These are phyloP conservation scores for Phytophthora nicotianae DNA, from an alignment of 352 stramenopile genomes.

Conservation along the genomic window DNA sequence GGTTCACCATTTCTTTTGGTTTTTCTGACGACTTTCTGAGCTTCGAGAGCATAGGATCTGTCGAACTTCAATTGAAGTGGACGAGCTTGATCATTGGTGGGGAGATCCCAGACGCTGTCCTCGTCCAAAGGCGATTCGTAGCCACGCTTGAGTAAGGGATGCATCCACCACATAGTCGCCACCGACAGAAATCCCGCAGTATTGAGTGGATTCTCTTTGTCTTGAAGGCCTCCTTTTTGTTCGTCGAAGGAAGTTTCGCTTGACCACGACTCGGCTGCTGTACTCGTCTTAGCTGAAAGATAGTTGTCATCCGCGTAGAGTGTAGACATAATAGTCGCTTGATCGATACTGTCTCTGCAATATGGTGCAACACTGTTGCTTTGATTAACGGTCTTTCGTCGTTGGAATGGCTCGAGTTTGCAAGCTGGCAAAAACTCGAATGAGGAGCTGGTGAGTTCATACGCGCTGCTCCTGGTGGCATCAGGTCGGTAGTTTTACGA, in stretches of 20 bases:
- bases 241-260: slow-evolving; percentile 2
- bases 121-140: slow-evolving; percentile 43
- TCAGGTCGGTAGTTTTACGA: neutral
- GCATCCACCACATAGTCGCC: slow-evolving; percentile 62
- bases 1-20: slow-evolving; percentile 1
- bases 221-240: neutral
- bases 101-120: slow-evolving; percentile 48
- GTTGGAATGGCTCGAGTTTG: neutral
- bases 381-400: too few species aligned
- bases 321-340: neutral
- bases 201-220: slow-evolving; percentile 38
- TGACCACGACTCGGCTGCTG: neutral
- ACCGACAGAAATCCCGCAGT: slow-evolving; percentile 45
- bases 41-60: neutral
- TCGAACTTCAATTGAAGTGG: slow-evolving; percentile 29
- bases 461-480: neutral
- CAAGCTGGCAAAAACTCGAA: neutral
- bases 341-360: neutral
- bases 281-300: neutral
- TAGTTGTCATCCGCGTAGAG: neutral
- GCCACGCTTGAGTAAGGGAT: slow-evolving; percentile 44
- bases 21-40: neutral
- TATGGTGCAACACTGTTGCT: too few species aligned
- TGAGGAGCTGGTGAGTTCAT: neutral
- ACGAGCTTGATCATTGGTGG: slow-evolving; percentile 43